Evolutionary conservation across 106 monocot species (phyloP), one percentile per base, ranked within the genome.

Genomic region (Dendrobium officinale): DNA sequence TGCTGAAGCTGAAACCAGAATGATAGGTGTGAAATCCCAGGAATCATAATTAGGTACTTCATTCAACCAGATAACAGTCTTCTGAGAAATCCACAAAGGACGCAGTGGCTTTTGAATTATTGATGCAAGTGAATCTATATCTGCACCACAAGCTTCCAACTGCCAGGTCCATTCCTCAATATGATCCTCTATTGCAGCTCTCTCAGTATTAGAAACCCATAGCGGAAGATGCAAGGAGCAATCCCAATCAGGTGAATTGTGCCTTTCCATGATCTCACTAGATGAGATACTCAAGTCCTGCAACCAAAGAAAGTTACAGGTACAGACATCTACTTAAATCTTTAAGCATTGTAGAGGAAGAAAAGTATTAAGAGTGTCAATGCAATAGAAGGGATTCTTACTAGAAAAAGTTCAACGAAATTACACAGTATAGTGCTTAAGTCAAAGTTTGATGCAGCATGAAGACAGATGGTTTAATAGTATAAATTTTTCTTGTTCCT

Each of bases 61-160:
- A 80, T 99, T 99, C 72, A 99, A 78, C 98, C 98, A 95, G 44
- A 99, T 90, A 3, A 90, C 86, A 26, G 95, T 90, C 70, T 72
- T 95, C 67, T 91, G 95, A 64, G 98, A 99, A 85, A 99, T 91
- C 98, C 98, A 99, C 54, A 99, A 80, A 43, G 98, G 89, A 40
- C 92, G 92, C 5, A 99, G 59, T 3, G 98, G 98, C 77, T 99
- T 99, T 81, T n/a, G 82, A 41, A 99, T 77, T 75, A 44, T 40
- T 42, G 75, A 80, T 0, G 67, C 78, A 78, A 99, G 67, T 73
- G 87, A 91, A 85, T 79, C 80, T 80, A 99, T 88, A 82, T 99
- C 95, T 68, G 95, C 95, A 70, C 95, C 95, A 79, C 92, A 89
- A 67, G 80, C 77, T 87, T 95, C 88, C 9, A 98, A 83, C 20